These are phyloP conservation scores for Pythium pyrilobum DNA, from an alignment of 352 stramenopile species.

Conservation along the genomic window DNA sequence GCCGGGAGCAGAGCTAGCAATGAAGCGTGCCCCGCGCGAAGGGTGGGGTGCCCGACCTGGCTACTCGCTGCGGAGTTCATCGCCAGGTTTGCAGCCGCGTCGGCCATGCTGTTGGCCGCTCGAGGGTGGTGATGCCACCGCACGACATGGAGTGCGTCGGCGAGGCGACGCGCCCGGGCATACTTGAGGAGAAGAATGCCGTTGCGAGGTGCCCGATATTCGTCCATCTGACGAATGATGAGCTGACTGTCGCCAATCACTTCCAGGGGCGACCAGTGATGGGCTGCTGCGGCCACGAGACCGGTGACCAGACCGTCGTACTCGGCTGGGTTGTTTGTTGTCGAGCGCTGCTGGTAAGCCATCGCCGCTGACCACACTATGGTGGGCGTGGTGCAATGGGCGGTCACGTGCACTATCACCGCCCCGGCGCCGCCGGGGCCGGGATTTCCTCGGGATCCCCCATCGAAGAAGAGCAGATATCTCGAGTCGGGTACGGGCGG, in stretches of 20 bases:
- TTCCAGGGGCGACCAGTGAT: not conserved
- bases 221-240: not conserved
- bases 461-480: slow-evolving; percentile 1
- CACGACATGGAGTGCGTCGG: not conserved
- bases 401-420: not conserved
- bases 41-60: too few relatives aligned
- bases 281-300: not conserved
- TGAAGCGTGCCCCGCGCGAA: too few relatives aligned
- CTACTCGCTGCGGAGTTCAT: too few relatives aligned
- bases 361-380: not conserved
- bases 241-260: not conserved
- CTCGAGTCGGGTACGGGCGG: too few relatives aligned
- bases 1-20: too few relatives aligned
- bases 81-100: not conserved
- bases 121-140: not conserved
- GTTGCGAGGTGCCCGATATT: not conserved
- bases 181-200: not conserved
- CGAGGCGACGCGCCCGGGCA: not conserved
- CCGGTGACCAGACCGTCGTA: not conserved
- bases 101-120: slow-evolving; percentile 1
- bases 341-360: not conserved
- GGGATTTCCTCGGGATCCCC: not conserved
- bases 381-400: not conserved
- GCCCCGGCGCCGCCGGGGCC: not conserved
- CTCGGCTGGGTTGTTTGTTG: not conserved